phyloP scores from a whole-genome alignment of 2,329 filamentous ascomycete genomes.

The Alternaria consortialis region DNA sequence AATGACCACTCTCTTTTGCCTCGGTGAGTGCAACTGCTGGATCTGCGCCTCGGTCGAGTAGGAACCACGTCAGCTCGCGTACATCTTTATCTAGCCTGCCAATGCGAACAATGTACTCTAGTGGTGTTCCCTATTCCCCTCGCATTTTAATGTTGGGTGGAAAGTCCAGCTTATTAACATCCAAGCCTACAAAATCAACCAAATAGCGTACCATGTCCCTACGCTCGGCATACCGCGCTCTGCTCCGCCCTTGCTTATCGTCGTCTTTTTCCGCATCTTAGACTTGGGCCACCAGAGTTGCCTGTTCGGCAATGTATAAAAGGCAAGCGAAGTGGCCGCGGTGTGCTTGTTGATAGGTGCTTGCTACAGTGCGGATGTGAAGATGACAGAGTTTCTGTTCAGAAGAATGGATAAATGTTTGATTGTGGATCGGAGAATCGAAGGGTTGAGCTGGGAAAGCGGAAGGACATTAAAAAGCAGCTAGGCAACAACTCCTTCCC shows the following conservation, averaged over 20 bases:
- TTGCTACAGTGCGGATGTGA: too few relatives aligned
- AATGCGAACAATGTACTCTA: not conserved
- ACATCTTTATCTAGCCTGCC: not conserved
- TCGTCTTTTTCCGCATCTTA: not conserved
- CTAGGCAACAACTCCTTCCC: too few relatives aligned
- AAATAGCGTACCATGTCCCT: conserved; percentile 5
- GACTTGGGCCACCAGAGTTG: too few relatives aligned
- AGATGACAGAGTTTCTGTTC: too few relatives aligned
- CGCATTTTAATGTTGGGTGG: not conserved
- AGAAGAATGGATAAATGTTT: too few relatives aligned
- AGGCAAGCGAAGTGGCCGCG: too few relatives aligned
- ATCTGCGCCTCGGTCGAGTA: conserved; percentile 7
- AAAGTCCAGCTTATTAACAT: not conserved
- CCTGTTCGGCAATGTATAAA: too few relatives aligned
- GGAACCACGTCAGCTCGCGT: conserved; percentile 3
- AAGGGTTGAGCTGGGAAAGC: too few relatives aligned
- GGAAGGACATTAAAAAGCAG: too few relatives aligned
- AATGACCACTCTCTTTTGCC: not conserved
- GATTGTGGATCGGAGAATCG: too few relatives aligned
- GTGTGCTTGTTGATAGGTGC: too few relatives aligned
- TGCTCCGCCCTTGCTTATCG: not conserved
- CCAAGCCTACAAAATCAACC: not conserved
- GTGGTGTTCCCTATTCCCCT: not conserved
- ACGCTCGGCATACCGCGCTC: not conserved
- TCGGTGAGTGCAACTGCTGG: not conserved